Evolutionary conservation across 192 early-diverging fungal genomes (phyloP).

Genomic region (Entophlyctis helioformis): DNA sequence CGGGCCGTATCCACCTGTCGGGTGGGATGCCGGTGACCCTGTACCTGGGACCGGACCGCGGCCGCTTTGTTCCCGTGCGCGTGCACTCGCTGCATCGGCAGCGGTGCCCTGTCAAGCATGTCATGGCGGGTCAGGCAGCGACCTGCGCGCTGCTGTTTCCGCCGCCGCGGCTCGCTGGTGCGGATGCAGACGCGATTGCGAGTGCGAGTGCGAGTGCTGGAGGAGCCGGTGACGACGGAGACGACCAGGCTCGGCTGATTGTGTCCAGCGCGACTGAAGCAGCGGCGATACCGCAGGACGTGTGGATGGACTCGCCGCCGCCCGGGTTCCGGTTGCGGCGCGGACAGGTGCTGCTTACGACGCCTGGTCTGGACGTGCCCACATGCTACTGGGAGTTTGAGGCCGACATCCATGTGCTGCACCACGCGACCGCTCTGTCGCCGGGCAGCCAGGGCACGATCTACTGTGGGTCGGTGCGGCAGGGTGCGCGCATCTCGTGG

Average conservation of each 20-base stretch:
- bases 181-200: background rate
- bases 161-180: background rate
- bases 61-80: conserved; percentile 51
- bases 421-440: conserved; percentile 29
- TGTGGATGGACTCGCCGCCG: background rate
- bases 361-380: background rate
- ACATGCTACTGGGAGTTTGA: conserved; percentile 37
- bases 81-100: conserved; percentile 75
- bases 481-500: conserved; percentile 36
- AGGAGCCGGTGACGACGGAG: too few relatives aligned
- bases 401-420: conserved; percentile 53
- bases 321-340: conserved; percentile 11
- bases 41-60: conserved; percentile 56
- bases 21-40: conserved; percentile 1
- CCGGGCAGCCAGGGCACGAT: conserved; percentile 45
- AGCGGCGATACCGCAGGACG: too few relatives aligned
- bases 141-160: conserved; percentile 48
- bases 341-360: conserved; percentile 11
- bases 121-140: conserved; percentile 62
- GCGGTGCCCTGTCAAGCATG: conserved; percentile 56
- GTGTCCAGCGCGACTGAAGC: too few relatives aligned
- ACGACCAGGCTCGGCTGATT: too few relatives aligned
- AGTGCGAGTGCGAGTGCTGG: too few relatives aligned
- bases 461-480: conserved; percentile 41
- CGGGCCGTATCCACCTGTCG: conserved; percentile 20